Evolutionary conservation across 495 filamentous ascomycete species (phyloP).

Genomic region (Penicillium fimorum): DNA sequence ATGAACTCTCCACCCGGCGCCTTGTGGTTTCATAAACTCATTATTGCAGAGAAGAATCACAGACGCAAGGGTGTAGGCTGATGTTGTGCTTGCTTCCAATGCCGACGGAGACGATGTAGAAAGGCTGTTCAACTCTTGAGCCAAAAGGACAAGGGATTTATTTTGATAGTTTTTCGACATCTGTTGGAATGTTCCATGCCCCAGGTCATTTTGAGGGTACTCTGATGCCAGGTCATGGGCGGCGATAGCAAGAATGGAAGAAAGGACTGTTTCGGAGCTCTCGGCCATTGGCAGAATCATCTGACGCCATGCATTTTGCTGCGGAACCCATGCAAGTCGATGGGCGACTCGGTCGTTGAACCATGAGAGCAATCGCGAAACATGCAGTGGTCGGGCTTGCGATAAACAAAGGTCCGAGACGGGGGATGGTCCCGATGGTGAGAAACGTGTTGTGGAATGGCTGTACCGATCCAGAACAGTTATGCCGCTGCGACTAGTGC

Average conservation of each 20-base stretch:
- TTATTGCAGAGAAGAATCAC: slow-evolving; percentile 23
- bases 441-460: neutral
- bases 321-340: slow-evolving; percentile 28
- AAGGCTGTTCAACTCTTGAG: slow-evolving; percentile 16
- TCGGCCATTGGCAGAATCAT: slow-evolving; percentile 27
- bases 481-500: neutral
- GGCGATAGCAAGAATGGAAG: slow-evolving; percentile 28
- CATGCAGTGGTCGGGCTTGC: slow-evolving; percentile 9
- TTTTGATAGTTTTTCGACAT: slow-evolving; percentile 20
- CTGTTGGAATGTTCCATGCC: slow-evolving; percentile 12
- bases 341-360: slow-evolving; percentile 24
- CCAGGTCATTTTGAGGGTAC: slow-evolving; percentile 14
- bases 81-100: slow-evolving; percentile 2
- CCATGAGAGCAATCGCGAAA: slow-evolving; percentile 19
- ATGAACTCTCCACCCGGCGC: slow-evolving; percentile 18
- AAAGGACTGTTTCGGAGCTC: slow-evolving; percentile 25
- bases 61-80: slow-evolving; percentile 15
- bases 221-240: slow-evolving; percentile 25
- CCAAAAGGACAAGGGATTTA: slow-evolving; percentile 15
- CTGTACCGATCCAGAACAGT: neutral
- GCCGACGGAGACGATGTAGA: neutral
- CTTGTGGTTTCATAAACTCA: slow-evolving; percentile 16
- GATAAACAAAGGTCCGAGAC: slow-evolving; percentile 10
- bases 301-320: slow-evolving; percentile 27
- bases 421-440: neutral